Evolutionary conservation across 805 yeast genomes (phyloP).

Genomic region (Kodamaea lidongshanica): DNA sequence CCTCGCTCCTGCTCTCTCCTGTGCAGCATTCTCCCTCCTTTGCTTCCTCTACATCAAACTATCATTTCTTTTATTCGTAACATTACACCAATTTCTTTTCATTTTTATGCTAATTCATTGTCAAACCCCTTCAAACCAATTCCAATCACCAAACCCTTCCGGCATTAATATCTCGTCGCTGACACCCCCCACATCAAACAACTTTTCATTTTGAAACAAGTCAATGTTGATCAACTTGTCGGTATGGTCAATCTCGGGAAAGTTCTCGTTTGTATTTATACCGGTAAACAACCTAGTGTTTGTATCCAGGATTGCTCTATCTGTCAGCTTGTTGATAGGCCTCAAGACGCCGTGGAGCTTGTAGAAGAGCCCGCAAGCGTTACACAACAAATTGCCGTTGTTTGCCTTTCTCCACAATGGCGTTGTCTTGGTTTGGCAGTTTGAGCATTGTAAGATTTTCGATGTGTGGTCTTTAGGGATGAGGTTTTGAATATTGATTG

Average conservation of each 20-base stretch:
- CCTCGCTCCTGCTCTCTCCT: too few species aligned
- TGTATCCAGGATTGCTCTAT: constrained; percentile 20
- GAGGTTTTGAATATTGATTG: constrained; percentile 7
- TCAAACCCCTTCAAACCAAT: constrained; percentile 9
- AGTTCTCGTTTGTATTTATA: constrained; percentile 2
- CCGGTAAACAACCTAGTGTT: constrained; percentile 21
- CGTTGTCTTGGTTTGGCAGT: constrained; percentile 40
- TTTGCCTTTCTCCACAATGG: constrained; percentile 41
- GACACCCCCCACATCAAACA: constrained; percentile 16
- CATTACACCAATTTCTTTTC: too few species aligned
- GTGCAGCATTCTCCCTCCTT: too few species aligned
- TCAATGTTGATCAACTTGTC: constrained; percentile 36
- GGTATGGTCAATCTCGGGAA: constrained; percentile 28
- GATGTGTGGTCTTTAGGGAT: too few species aligned
- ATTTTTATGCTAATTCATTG: too few species aligned
- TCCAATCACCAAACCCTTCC: constrained; percentile 12
- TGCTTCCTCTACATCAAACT: too few species aligned
- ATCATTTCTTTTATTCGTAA: too few species aligned
- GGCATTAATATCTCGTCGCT: constrained; percentile 29
- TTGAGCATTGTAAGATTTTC: constrained; percentile 32
- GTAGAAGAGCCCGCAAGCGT: constrained; percentile 42
- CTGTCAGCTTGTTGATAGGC: constrained; percentile 22
- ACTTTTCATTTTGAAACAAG: constrained; percentile 28
- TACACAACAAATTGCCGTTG: constrained; percentile 38
- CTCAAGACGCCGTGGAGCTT: constrained; percentile 41